Evolutionary conservation across 257 asterid genomes (phyloP).

Genomic region (Solanum rostratum): DNA sequence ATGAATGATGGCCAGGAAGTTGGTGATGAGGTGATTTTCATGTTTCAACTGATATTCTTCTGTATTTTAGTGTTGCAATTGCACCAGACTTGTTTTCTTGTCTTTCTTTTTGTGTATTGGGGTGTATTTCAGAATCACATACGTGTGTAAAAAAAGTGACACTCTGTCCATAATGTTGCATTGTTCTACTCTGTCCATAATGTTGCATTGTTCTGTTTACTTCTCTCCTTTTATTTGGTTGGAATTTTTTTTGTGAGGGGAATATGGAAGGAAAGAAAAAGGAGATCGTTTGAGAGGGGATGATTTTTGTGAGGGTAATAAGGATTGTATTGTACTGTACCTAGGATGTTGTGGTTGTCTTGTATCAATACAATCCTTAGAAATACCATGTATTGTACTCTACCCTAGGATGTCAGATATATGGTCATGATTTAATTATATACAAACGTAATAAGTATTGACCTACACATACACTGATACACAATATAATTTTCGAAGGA

Average conservation of each 20-base stretch:
- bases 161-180: not conserved
- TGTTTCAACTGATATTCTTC: not conserved
- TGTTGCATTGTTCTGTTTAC: not conserved
- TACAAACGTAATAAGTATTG: too few relatives aligned
- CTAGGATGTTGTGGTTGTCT: not conserved
- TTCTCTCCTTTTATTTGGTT: not conserved
- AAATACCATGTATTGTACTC: not conserved
- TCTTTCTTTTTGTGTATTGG: not conserved
- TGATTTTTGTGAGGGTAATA: not conserved
- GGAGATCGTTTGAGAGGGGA: not conserved
- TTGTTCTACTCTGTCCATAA: not conserved
- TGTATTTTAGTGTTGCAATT: not conserved
- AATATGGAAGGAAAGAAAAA: not conserved
- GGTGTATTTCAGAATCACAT: not conserved
- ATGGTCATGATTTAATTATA: too few relatives aligned
- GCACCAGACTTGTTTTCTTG: not conserved
- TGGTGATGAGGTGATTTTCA: slow-evolving; percentile 38
- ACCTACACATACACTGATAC: too few relatives aligned
- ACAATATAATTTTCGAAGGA: too few relatives aligned
- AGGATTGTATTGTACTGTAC: too few relatives aligned
- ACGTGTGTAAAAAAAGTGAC: not conserved
- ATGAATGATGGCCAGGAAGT: slow-evolving; percentile 35
- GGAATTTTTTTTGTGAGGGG: too few relatives aligned
- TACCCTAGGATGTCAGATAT: not conserved
- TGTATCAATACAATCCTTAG: not conserved